phyloP scores from a whole-genome alignment of 352 stramenopile genomes.

The Globisporangium viniferum region DNA sequence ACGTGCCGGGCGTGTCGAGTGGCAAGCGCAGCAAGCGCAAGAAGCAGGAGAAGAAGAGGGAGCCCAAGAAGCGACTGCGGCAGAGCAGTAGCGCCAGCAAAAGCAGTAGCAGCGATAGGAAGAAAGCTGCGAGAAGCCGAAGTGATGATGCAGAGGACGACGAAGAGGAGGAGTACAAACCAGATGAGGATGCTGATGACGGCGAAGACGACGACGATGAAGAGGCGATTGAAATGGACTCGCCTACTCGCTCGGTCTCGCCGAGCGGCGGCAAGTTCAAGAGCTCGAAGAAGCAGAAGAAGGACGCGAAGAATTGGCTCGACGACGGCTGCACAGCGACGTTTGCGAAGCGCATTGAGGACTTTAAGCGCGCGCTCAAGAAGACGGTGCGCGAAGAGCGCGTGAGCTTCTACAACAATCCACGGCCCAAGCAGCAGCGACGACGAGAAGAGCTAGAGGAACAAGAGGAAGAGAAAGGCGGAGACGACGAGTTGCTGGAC shows the following conservation, averaged over 20 bases:
- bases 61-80: conserved; percentile 13
- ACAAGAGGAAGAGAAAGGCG: conserved; percentile 8
- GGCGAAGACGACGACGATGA: neutral
- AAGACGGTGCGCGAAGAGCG: conserved; percentile 21
- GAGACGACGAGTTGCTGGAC: conserved; percentile 19
- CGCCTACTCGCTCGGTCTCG: neutral
- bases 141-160: neutral
- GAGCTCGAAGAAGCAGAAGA: conserved; percentile 16
- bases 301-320: conserved; percentile 25
- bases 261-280: conserved; percentile 9
- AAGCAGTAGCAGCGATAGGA: conserved; percentile 1
- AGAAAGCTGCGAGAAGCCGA: neutral
- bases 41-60: neutral
- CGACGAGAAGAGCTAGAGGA: neutral
- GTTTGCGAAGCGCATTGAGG: conserved; percentile 23
- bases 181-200: neutral
- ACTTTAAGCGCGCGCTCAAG: conserved; percentile 27
- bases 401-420: conserved; percentile 50
- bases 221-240: neutral
- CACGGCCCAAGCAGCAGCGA: neutral
- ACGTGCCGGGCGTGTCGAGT: neutral
- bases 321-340: conserved; percentile 36
- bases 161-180: conserved; percentile 7
- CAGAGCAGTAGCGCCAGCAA: conserved; percentile 6
- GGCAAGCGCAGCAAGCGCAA: neutral